Evolutionary conservation across 306 rosid species (phyloP).

Genomic region (Clitoria ternatea): DNA sequence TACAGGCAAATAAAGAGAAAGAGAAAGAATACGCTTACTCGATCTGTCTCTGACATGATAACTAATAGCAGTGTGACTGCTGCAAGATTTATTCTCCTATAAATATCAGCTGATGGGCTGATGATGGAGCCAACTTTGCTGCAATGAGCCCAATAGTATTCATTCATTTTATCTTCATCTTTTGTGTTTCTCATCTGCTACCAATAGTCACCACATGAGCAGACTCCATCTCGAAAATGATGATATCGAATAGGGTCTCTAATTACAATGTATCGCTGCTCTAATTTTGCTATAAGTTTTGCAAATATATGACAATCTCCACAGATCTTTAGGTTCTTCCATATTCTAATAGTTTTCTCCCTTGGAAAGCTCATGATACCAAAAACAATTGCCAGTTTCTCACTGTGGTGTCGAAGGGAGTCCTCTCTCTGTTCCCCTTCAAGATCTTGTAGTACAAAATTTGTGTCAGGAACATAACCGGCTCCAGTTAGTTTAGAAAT

Average conservation of each 20-base stretch:
- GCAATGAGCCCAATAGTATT: not conserved
- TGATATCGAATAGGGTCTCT: constrained; percentile 91
- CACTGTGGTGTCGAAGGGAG: constrained; percentile 77
- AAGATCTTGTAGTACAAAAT: constrained; percentile 85
- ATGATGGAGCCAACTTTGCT: not conserved
- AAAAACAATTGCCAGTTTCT: constrained; percentile 68
- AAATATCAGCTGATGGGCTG: not conserved
- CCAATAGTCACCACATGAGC: constrained; percentile 95
- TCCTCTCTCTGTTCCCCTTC: constrained; percentile 84
- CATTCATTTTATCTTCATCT: not conserved
- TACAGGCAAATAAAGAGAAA: not conserved
- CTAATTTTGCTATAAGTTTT: constrained; percentile 57
- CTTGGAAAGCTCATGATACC: constrained; percentile 70
- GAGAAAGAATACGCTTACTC: constrained; percentile 1
- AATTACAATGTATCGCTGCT: constrained; percentile 59
- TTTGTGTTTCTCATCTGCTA: constrained; percentile 26
- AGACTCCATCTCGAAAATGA: constrained; percentile 69
- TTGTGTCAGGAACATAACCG: constrained; percentile 82
- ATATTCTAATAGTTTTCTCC: constrained; percentile 61
- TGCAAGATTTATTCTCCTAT: constrained; percentile 13
- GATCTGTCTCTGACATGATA: constrained; percentile 8
- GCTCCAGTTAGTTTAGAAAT: constrained; percentile 42
- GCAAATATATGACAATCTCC: constrained; percentile 91
- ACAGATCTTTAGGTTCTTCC: constrained; percentile 89
- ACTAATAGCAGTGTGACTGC: not conserved